Evolutionary conservation across 1,284 basidiomycete genomes (phyloP), one percentile per base, ranked within the genome.

Genomic region (Ustilago sp.): DNA sequence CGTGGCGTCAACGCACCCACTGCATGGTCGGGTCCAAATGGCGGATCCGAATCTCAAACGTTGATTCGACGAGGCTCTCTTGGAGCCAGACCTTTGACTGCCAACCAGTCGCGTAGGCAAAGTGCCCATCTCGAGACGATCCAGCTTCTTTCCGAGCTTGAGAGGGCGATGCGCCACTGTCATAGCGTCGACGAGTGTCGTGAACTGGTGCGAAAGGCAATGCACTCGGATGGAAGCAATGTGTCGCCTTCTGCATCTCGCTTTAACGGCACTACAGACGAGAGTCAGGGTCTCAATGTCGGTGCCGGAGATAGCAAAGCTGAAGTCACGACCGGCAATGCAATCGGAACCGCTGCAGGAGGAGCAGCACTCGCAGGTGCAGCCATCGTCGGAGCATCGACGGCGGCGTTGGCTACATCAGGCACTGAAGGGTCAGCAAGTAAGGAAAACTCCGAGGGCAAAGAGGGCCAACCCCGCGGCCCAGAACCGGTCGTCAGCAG

Each of bases 111-210:
- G 32, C 68, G 65, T 36, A 52, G 68, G 35, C 28, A 31, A 2
- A 68, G 61, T 34, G 13, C 61, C 32, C 62, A 63, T 36, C 62
- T 73, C 48, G 70, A 69, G 48, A 68, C 60, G 51, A 63, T 70
- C 23, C 73, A 61, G 54, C 45, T 73, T 17, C 66, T 83, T 11
- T 64, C 72, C 2, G 79, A 77, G 15, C 59, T 83, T 43, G 79
- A 83, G 62, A 63, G 60, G 28, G 61, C 72, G 32, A 82, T 83
- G 80, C 68, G 71, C 32, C 63, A 53, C 41, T 78, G 72, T 54
- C 61, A 66, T 47, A 74, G 58, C n/a, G 79, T 81, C 19, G 77
- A 79, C 34, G 81, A 82, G 55, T 83, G 81, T 61, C 74, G 76
- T 34, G 60, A 58, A 31, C 67, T 83, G 31, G 71, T 83, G 17